Conservation (phyloP, 2,329 filamentous ascomycete genomes). For the Scleromitrula shiraiana region DNA sequence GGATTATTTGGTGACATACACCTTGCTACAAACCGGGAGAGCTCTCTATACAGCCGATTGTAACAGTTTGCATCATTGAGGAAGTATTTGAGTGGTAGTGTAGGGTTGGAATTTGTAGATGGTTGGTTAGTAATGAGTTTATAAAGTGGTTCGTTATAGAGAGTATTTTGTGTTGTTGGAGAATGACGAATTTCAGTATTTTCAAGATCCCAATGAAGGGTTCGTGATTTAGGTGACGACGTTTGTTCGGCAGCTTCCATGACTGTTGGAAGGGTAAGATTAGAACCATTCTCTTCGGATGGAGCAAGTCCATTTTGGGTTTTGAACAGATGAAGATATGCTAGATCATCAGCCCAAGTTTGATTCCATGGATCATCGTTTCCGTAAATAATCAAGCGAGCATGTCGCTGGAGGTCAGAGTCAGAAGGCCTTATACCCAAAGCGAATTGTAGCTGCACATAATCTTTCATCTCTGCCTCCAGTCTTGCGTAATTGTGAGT, state of each 20-base stretch:
- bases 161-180: not conserved
- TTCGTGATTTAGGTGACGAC: constrained; percentile 14
- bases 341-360: constrained; percentile 48
- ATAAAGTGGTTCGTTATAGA: constrained; percentile 4
- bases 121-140: constrained; percentile 20
- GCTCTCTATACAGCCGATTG: constrained; percentile 44
- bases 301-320: constrained; percentile 22
- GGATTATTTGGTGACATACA: constrained; percentile 53
- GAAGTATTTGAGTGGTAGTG: constrained; percentile 34
- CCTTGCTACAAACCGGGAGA: constrained; percentile 44
- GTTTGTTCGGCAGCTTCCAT: not conserved
- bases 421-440: constrained; percentile 44
- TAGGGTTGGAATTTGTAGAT: constrained; percentile 24
- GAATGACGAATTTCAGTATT: constrained; percentile 13
- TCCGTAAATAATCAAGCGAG: constrained; percentile 54
- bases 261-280: constrained; percentile 11
- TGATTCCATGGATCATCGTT: constrained; percentile 57
- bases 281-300: constrained; percentile 12
- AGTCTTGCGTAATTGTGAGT: constrained; percentile 48
- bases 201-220: constrained; percentile 26
- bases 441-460: constrained; percentile 37
- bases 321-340: constrained; percentile 47
- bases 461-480: constrained; percentile 48
- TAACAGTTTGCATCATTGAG: constrained; percentile 55
- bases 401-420: constrained; percentile 46